A percentile compares a stretch with the other conserved stretches of the same genome.
Conservation (phyloP, 2,329 filamentous ascomycete species). For the Neurospora crassa region DNA sequence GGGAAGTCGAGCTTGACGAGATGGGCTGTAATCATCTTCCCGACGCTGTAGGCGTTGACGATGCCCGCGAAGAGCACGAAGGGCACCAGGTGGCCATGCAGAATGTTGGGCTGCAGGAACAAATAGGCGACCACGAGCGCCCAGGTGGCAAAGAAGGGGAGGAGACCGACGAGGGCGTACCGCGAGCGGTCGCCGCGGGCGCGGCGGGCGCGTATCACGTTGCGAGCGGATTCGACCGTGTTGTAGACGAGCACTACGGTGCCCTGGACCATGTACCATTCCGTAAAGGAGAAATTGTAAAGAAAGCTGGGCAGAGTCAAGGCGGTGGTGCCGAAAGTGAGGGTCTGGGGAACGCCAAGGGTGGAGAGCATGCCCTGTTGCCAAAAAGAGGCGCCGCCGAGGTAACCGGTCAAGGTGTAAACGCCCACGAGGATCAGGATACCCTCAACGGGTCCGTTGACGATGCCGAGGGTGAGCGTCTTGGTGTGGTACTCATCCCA, state of each 20-base stretch:
- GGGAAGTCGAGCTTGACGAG: conserved; percentile 82
- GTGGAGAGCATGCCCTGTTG: conserved; percentile 68
- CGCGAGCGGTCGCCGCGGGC: conserved; percentile 62
- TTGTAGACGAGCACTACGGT: conserved; percentile 74
- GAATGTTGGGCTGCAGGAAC: conserved; percentile 73
- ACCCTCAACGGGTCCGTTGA: conserved; percentile 93
- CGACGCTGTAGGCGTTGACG: conserved; percentile 90
- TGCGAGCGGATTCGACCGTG: conserved; percentile 67
- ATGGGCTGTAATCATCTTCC: conserved; percentile 92
- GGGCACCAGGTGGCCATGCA: conserved; percentile 74
- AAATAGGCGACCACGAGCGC: conserved; percentile 67
- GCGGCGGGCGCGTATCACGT: conserved; percentile 75
- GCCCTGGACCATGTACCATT: conserved; percentile 90
- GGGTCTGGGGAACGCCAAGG: conserved; percentile 55
- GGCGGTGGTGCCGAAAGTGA: conserved; percentile 28
- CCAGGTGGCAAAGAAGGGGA: conserved; percentile 77
- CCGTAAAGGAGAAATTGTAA: conserved; percentile 76
- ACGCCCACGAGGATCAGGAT: conserved; percentile 75
- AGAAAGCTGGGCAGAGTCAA: conserved; percentile 52
- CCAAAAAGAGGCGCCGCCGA: conserved; percentile 91
- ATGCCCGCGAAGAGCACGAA: conserved; percentile 84
- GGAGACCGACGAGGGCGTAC: conserved; percentile 69
- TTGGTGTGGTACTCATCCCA: conserved; percentile 99
- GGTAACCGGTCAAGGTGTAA: conserved; percentile 72
- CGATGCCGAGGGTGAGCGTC: conserved; percentile 79